Conservation (phyloP, 768 basidiomycete genomes). For the Pulveroboletus frians region DNA sequence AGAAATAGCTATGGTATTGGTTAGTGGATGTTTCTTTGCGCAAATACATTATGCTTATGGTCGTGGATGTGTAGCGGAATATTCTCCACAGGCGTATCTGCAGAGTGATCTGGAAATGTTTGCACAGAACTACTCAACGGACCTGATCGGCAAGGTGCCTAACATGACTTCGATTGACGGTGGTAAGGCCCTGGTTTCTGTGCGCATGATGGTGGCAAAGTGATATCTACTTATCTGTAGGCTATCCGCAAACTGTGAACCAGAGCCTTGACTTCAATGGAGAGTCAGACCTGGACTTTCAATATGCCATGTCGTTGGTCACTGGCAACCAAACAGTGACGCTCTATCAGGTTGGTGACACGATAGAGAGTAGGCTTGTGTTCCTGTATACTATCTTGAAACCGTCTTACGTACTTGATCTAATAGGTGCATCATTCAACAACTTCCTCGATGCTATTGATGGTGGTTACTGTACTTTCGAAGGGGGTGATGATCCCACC, state of each 20-base stretch:
- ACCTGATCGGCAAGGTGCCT: constrained; percentile 25
- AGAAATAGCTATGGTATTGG: constrained; percentile 34
- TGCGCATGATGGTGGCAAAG: not conserved
- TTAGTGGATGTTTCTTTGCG: constrained; percentile 2
- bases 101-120: constrained; percentile 32
- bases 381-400: not conserved
- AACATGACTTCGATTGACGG: constrained; percentile 33
- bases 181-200: constrained; percentile 16
- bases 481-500: constrained; percentile 32
- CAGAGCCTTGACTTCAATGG: constrained; percentile 18
- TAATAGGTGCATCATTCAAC: constrained; percentile 32
- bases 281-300: constrained; percentile 30
- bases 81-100: constrained; percentile 30
- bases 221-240: constrained; percentile 5
- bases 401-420: not conserved
- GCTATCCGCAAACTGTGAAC: constrained; percentile 21
- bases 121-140: constrained; percentile 17
- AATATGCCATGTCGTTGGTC: constrained; percentile 31
- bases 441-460: constrained; percentile 38
- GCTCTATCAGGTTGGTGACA: constrained; percentile 32
- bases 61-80: constrained; percentile 26
- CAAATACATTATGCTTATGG: not conserved
- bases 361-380: constrained; percentile 16
- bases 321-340: constrained; percentile 28
- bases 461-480: constrained; percentile 34